A percentile compares a stretch with the other conserved stretches of the same genome.
These are phyloP conservation scores for Trichoderma gamsii DNA, from an alignment of 495 filamentous ascomycete species.

Conservation along the genomic window DNA sequence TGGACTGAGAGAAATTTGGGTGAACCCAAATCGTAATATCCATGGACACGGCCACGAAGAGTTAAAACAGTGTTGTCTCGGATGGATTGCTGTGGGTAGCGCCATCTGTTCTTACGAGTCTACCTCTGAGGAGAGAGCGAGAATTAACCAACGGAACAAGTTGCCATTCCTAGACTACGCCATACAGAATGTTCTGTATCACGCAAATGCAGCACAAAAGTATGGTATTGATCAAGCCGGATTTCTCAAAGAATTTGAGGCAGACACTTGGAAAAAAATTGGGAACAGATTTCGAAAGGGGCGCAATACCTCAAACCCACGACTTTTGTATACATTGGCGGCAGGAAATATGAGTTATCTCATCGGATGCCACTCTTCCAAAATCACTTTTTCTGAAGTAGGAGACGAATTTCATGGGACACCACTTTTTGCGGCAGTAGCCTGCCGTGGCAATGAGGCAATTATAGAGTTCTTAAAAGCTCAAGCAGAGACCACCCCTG, in stretches of 20 bases:
- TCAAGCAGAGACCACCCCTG: background rate
- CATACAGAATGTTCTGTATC: background rate
- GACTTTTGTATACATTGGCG: background rate
- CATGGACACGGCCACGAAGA: background rate
- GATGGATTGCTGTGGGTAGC: too few relatives aligned
- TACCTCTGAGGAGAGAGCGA: too few relatives aligned
- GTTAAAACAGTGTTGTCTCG: background rate
- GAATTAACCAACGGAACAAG: too few relatives aligned
- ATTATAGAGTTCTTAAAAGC: background rate
- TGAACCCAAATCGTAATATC: slow-evolving; percentile 12
- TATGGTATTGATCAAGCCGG: background rate
- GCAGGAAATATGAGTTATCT: background rate
- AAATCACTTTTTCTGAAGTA: background rate
- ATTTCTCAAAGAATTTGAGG: background rate
- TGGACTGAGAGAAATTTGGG: slow-evolving; percentile 24
- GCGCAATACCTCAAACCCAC: background rate
- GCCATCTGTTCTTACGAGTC: too few relatives aligned
- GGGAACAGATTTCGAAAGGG: background rate
- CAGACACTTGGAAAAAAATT: background rate
- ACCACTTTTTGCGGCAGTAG: background rate
- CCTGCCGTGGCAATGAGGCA: background rate
- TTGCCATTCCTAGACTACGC: slow-evolving; percentile 4
- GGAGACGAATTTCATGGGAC: background rate
- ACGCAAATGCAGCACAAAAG: background rate
- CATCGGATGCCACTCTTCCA: background rate